Base-by-base conservation (phyloP, 306 rosid species). In the Betula pendula region DNA sequence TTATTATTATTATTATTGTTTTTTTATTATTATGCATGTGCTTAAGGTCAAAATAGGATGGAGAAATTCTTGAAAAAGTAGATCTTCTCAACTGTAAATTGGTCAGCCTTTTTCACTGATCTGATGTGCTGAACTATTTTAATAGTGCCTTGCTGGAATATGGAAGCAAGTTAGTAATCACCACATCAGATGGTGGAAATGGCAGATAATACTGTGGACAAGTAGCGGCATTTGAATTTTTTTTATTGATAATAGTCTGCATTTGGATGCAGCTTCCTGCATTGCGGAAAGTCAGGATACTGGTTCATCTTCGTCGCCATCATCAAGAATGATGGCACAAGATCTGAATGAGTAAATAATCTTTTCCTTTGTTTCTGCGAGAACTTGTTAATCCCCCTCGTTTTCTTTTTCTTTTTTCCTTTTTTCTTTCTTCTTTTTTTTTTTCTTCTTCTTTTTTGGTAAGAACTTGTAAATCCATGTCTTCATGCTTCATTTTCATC, bases 261-360 rank as follows among this genome's bases (percentile, higher is more conserved):
- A 84, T 80, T 80, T 84, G 75, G 87, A 43, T 85, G 63, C 85
- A 85, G 89, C 84, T 69, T 88, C 89, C 56, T 85, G 89, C 84
- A 71, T 88, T 7, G 89, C 89, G 8, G 89, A 88, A 71, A 83
- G 87, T 72, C 91, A 81, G 81, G 91, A 88, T 76, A 82, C 91
- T 42, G 86, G 87, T 65, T 87, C 88, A 25, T 88, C 89, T 8
- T 68, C 87, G 6, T 75, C 87, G 3, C 75, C 87, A 63, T 80
- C 89, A 1, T 81, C 91, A 14, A 75, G 87, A 76, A 82, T 79
- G 77, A 73, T 83, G 12, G 62, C 87, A 1, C 87, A 80, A 72
- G 91, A 85, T 43, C 42, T 75, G 19, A 85, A 80, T 13, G 89
- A 88, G 91, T 88, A 81, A 35, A 62, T 74, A 52, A 72, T 55